Percentiles rank a stretch among this genome's conserved stretches.
Evolutionary conservation across 148 eudicot species (phyloP).

Genomic region (Camellia japonica): DNA sequence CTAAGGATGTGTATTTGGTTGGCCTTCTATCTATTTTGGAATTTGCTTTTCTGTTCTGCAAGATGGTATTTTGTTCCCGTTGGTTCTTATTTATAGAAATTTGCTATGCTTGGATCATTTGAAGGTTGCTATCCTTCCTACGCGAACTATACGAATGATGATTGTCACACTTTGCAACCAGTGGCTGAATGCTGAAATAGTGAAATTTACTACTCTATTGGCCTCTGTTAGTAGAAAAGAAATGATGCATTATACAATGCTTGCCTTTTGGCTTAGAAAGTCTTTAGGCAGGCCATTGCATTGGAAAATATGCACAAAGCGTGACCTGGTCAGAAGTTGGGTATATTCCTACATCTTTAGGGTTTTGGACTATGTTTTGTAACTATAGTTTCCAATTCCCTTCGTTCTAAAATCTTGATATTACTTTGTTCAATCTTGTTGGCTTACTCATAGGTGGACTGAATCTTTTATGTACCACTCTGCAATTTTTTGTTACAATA

Average conservation of each 20-base stretch:
- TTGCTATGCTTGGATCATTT: neutral
- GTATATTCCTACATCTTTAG: neutral
- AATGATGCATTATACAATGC: neutral
- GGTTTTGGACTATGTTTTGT: neutral
- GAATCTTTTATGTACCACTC: neutral
- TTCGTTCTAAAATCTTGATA: neutral
- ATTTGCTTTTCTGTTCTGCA: neutral
- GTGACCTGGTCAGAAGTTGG: neutral
- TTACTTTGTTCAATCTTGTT: neutral
- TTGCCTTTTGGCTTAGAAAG: neutral
- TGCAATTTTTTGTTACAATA: conserved; percentile 39
- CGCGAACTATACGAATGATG: neutral
- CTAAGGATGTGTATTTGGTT: neutral
- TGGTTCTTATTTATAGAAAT: neutral
- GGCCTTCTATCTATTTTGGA: neutral
- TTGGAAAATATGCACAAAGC: neutral
- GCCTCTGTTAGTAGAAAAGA: neutral
- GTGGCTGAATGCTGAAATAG: neutral
- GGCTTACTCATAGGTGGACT: neutral
- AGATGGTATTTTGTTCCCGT: neutral
- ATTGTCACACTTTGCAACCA: neutral
- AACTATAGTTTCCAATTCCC: neutral
- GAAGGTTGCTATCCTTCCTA: neutral
- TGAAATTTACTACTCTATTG: neutral
- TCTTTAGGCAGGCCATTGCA: neutral